Base-by-base conservation (phyloP, 2,329 filamentous ascomycete species). In the Penicillium polonicum region DNA sequence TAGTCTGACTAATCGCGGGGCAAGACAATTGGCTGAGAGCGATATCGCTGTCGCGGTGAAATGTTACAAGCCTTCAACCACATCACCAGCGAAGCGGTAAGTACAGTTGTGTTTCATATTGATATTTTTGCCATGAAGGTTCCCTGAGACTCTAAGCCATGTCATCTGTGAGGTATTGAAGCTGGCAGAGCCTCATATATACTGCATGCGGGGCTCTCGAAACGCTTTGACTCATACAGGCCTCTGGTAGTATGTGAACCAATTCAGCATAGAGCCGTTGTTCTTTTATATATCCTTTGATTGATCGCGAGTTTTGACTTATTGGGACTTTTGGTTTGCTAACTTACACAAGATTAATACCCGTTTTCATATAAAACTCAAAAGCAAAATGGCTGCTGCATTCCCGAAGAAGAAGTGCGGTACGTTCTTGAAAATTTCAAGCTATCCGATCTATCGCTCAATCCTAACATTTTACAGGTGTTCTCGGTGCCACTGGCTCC, bases 401-500 rank as follows among this genome's bases (percentile, higher is more conserved):
- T 69, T 62, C 59, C 65, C 72, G 29, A 74, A 73, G 66, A 75
- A 74, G 70, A 75, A 75, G 67, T 75, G 73, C 68, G 73, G 73
- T 75, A 74, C 42, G 73, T 48, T 46, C 29, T 55, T 33, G 42
- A 53, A 15, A 17, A 25, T 27, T 29, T 15, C 44, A n/a, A 15
- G 29, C 9, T 12, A 25, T 23, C 17, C 51, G 12, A 39, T 48
- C 12, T n/a, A 48, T 27, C 4, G 5, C 21, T 43, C 27, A 39
- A 3, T 50, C 41, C 65, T 73, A 35, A 73, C 54, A 35, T 42
- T 7, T 3, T 41, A 39, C 48, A 88, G 85, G 85, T 73, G 91
- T 97, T 57, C 85, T 97, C 56, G 92, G 93, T 68, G 91, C 89
- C 77, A 97, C 93, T 33, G 94, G 94, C 72, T 95, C 92, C 36